Base-by-base conservation (phyloP, 371 early-diverging fungal species). In the Mortierella sp. region DNA sequence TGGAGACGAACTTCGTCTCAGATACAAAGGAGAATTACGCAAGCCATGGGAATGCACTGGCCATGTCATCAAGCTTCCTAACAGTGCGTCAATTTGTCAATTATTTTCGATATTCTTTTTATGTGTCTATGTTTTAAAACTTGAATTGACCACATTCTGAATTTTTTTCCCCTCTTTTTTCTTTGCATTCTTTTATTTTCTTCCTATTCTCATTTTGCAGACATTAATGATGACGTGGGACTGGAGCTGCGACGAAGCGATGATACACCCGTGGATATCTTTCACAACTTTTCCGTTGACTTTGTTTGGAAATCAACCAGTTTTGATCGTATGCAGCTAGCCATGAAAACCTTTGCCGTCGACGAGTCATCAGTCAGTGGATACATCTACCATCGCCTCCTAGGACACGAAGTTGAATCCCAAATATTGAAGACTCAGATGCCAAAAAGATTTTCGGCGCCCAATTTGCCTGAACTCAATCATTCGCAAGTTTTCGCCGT, bases 241-340 rank as follows among this genome's bases (percentile, higher is more conserved):
- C 73, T 98, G 55, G 98, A 99, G 84, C 83, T 97, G 43, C 84
- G 88, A 8, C 80, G 89, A 7, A 75, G 78, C 29, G 88, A 89
- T 26, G 89, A 92, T 45, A 90, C 93, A 9, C 97, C 97, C 3
- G 86, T 92, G 15, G 91, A 95, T 22, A 95, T 95, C 77, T 94
- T 95, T n/a, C 94, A 93, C 82, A 96, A 96, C 79, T 99, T 97
- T 76, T 91, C 94, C 4, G 94, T 99, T n/a, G 99, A 99, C 70
- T 98, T 97, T 89, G 97, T 99, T 13, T 99, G 99, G 99, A 98
- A 98, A 84, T 93, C 97, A 15, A 96, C 96, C 2, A 94, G 96
- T 31, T 99, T 97, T 84, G 98, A 99, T 76, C 91, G 96, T 61
- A 98, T 98, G 97, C 97, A 96, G 80, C 82, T 88, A 54, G 97